Evolutionary conservation across 495 filamentous ascomycete species (phyloP).

Genomic region (Penicillium coffeae): DNA sequence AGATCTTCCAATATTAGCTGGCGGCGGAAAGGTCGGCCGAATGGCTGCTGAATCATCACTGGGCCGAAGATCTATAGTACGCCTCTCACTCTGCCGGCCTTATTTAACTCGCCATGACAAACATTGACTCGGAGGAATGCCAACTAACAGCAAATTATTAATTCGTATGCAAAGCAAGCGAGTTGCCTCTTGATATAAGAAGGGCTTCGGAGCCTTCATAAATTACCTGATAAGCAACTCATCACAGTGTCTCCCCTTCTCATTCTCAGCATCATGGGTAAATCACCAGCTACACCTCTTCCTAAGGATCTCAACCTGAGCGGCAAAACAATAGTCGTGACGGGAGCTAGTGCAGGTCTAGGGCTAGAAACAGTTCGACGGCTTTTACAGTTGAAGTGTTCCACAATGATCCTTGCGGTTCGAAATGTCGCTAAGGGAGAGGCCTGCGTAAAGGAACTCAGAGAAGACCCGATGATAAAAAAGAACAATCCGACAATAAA

Average conservation of each 20-base stretch:
- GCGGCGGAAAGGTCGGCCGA: neutral
- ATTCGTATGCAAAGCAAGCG: no score
- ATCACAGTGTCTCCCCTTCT: neutral
- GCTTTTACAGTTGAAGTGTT: conserved; percentile 8
- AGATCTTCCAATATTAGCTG: neutral
- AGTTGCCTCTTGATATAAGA: no score
- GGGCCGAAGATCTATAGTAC: neutral
- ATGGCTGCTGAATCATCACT: neutral
- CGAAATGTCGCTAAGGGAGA: conserved; percentile 21
- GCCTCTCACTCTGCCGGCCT: no score
- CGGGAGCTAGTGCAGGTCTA: conserved; percentile 20
- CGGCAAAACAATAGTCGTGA: conserved; percentile 20
- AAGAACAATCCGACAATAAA: conserved; percentile 13
- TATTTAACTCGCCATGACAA: no score
- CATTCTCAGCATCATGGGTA: neutral
- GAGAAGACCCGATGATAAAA: conserved; percentile 5
- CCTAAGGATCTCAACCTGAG: conserved; percentile 13
- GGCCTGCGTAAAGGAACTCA: conserved; percentile 4
- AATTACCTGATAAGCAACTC: neutral
- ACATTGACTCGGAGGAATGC: no score
- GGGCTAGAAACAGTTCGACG: conserved; percentile 18
- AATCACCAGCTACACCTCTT: conserved; percentile 6
- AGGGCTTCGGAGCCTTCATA: no score
- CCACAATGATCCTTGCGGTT: conserved; percentile 22
- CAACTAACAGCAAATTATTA: no score